Evolutionary conservation across 176 grass and related monocot species (phyloP), one percentile per base, ranked within the genome.

Genomic region (Panicum miliaceum): DNA sequence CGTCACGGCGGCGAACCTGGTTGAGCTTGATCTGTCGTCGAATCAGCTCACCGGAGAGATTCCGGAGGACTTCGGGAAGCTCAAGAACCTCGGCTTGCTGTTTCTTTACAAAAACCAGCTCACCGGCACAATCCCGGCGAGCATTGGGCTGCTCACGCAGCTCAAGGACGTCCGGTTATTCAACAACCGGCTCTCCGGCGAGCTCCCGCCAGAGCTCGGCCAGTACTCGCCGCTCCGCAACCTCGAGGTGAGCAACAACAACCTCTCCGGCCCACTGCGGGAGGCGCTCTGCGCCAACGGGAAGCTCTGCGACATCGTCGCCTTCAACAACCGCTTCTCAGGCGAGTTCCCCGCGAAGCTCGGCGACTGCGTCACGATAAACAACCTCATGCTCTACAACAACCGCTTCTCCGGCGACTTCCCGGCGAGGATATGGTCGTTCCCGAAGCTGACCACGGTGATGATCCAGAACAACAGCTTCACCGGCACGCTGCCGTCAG

Each of bases 321-420:
- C n/a, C 52, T 97, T 91, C 87, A 86, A 88, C 83, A 97, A 97
- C 82, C 86, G 25, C 66, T 86, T 97, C 62, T 81, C 82, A 4
- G 90, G 89, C 29, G 41, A 41, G 61, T 43, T 94, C 32, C 90
- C 92, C 1, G 75, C 79, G 14, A 81, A 78, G 13, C 66, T 94
- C 5, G 82, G 71, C 0, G 41, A 88, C 4, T 97, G 92, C 29
- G 0, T 4, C 12, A 7, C 4, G 1, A 13, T 97, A 8, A 64
- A 69, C 54, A 84, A 82, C 43, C 26, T 97, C 18, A 90, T 89
- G 89, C 51, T 97, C 27, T 73, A 94, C 58, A 93, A 90, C 52
- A 97, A 97, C 74, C 35, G 2, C 27, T 86, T 97, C 61, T 82
- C 45, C 3, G 95, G 92, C 29, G 74, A 91, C 11, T 90, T 94